Evolutionary conservation across 2,329 filamentous ascomycete genomes (phyloP), one percentile per base, ranked within the genome.

Genomic region (Fusarium hainanense): DNA sequence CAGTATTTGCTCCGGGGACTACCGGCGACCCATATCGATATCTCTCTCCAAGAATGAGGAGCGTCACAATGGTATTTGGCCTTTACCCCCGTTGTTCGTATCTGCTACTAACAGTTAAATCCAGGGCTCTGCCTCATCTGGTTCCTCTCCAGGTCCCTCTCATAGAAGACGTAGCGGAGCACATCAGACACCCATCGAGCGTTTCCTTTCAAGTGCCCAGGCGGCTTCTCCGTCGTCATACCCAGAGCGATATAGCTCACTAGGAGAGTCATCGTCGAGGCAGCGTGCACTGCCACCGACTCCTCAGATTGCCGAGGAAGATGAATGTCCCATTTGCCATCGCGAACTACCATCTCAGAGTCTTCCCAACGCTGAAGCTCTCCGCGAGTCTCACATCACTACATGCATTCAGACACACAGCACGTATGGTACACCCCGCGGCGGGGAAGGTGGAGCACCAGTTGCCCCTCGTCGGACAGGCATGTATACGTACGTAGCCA

Each of bases 311-410:
- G 83, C 85, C 8, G 92, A 94, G 76, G 92, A 94, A 75, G 92
- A 94, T 75, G 90, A 93, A 73, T 95, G 92, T 66, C 92, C 92
- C 1, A 87, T 94, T 46, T 95, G 92, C 73, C 91, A 92, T 74
- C 80, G 83, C 40, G 91, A 93, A 78, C 83, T 94, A 6, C 91
- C 92, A 1, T 85, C 88, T 3, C 82, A 83, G 20, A 78, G 77
- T 7, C 81, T 90, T 4, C 77, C 84, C 3, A 84, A 89, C 65
- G 87, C 81, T 58, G 87, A 90, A 72, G 69, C 77, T 5, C 79
- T 86, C 14, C 84, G 89, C 32, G 87, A 89, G 72, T 77, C 82
- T 30, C 89, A 91, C 71, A 89, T 91, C 61, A 83, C 81, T 30
- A 76, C 78, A 10, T 91, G 89, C 74, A 88, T 91, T 63, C 79